Percentiles rank a stretch among this genome's conserved stretches.
These are phyloP conservation scores for Stagonosporopsis tanaceti DNA, from an alignment of 2,329 filamentous ascomycete species.

Conservation along the genomic window DNA sequence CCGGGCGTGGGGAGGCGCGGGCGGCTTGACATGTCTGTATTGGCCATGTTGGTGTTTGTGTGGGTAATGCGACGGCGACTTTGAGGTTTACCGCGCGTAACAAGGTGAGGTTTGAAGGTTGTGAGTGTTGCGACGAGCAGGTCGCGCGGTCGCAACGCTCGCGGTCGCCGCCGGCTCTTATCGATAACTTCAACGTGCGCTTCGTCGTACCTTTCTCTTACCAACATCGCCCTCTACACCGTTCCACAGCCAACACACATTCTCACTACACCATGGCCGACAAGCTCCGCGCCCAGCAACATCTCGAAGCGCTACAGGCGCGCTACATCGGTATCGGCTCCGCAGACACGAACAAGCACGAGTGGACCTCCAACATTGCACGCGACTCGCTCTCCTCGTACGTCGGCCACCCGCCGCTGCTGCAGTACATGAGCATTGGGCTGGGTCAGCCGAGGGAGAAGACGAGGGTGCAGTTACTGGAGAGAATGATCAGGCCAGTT, in stretches of 20 bases:
- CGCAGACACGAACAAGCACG: constrained; percentile 95
- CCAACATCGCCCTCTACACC: neutral
- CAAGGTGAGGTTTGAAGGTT: neutral
- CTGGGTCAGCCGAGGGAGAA: constrained; percentile 86
- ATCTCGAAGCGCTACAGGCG: constrained; percentile 94
- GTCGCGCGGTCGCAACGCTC: constrained; percentile 3
- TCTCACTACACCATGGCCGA: constrained; percentile 69
- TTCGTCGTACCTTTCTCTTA: neutral
- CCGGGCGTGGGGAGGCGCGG: constrained; percentile 45
- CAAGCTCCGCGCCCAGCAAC: constrained; percentile 96
- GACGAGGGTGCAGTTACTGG: constrained; percentile 80
- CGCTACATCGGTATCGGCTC: constrained; percentile 96
- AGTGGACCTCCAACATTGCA: constrained; percentile 95
- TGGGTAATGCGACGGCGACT: neutral
- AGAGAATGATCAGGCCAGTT: constrained; percentile 73
- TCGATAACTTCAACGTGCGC: constrained; percentile 3
- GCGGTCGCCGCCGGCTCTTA: neutral
- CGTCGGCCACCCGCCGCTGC: constrained; percentile 85
- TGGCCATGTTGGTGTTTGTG: constrained; percentile 23
- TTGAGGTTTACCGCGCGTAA: neutral
- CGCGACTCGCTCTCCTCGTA: constrained; percentile 92
- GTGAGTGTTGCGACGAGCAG: constrained; percentile 3
- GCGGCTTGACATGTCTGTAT: constrained; percentile 33
- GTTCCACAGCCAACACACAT: neutral
- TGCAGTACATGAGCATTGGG: constrained; percentile 88